Base-by-base conservation (phyloP, 2,329 filamentous ascomycete species). In the Ophiostoma triangulosporum region DNA sequence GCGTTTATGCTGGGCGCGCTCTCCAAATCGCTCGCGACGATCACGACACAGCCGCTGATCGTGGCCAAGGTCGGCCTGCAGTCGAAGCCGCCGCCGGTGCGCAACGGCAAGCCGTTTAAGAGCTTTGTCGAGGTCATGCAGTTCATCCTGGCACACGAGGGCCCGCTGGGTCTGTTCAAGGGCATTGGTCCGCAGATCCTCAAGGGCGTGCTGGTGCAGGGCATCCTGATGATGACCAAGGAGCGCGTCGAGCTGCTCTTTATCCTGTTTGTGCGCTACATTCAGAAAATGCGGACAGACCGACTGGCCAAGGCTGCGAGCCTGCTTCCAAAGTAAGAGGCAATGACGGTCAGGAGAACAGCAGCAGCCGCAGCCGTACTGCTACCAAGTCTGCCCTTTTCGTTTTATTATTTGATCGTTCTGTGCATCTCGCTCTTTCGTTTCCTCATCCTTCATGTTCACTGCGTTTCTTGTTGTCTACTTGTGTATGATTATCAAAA, bases 201-300 rank as follows among this genome's bases (percentile, higher is more conserved):
- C 56, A 98, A 98, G 70, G 93, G 93, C 1, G 70, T 98, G 51
- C 66, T 98, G 49, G 93, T 98, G 2, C 93, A 98, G 65, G 93
- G 93, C 50, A 81, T 98, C 54, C 74, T 98, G 36, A 98, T 98
- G 93, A 98, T 96, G 89, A 93, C 89, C 48, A 98, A 98, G 71
- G 93, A 98, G 70, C 88, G 87, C 60, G 87, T 97, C 69, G 93
- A 97, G 67, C 72, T 97, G 15, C 66, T 89, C 45, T 97, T 96
- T 65, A 74, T 97, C 58, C 71, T 95, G 27, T 76, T 98, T 50
- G 83, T 96, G 68, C 80, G 88, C 61, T 95, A 93, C 62, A 64
- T 96, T 52, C 80, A 82, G 60, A 80, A 81, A 60, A 62, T 94
- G 54, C 81, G 80, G 62, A 76, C 81, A 45, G 75, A 84, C 60